Conservation (phyloP, 1,284 basidiomycete genomes). For the Malassezia sympodialis region DNA sequence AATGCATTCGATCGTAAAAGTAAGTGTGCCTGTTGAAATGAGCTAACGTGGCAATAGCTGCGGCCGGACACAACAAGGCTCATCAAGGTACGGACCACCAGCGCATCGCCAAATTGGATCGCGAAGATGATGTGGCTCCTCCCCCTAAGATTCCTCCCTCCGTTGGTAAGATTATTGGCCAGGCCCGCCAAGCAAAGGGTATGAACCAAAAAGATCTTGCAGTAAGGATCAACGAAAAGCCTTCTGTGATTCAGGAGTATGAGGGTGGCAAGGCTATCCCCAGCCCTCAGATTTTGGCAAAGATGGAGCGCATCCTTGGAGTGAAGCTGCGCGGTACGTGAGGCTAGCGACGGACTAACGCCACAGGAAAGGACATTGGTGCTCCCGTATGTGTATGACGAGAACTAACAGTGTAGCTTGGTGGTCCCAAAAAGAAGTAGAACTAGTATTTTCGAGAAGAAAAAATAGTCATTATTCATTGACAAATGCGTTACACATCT, state of each 20-base stretch:
- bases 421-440: constrained; percentile 18
- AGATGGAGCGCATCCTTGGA: constrained; percentile 78
- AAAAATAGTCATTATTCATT: not conserved
- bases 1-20: constrained; percentile 52
- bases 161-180: constrained; percentile 78
- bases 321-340: constrained; percentile 76
- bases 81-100: constrained; percentile 41
- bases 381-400: constrained; percentile 23
- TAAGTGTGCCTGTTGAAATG: constrained; percentile 12
- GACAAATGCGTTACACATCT: not conserved
- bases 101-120: constrained; percentile 43
- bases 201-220: constrained; percentile 89
- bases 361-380: constrained; percentile 38
- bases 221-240: constrained; percentile 82
- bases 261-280: constrained; percentile 74
- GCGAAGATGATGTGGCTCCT: constrained; percentile 79
- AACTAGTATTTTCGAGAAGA: not conserved
- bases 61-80: constrained; percentile 41
- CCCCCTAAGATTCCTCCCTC: constrained; percentile 70
- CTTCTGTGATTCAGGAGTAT: constrained; percentile 76
- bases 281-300: constrained; percentile 75
- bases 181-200: constrained; percentile 65
- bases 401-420: constrained; percentile 13
- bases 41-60: constrained; percentile 9
- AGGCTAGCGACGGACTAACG: not conserved